Conservation (phyloP, 768 basidiomycete species). For the Cystobasidium onofrii region DNA sequence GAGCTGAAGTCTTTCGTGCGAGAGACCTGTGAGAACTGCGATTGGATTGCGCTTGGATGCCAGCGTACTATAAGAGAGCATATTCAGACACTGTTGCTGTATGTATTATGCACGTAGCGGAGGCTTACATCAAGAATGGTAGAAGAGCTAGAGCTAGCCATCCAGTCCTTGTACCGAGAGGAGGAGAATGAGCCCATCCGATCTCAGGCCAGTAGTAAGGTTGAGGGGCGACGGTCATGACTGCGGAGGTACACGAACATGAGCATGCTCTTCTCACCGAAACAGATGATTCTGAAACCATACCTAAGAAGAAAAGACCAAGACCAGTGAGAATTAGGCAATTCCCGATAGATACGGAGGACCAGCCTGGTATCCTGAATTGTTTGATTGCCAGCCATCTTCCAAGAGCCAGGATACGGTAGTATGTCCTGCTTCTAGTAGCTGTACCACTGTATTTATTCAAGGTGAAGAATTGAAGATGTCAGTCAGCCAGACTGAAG, state of each 20-base stretch:
- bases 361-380: constrained; percentile 13
- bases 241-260: neutral
- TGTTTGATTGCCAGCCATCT: constrained; percentile 1
- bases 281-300: neutral
- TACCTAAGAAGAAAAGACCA: constrained; percentile 20
- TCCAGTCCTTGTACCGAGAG: constrained; percentile 16
- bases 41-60: constrained; percentile 24
- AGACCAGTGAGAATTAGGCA: neutral
- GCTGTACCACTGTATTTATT: neutral
- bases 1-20: constrained; percentile 18
- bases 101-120: no score
- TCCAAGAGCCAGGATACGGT: neutral
- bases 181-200: constrained; percentile 18
- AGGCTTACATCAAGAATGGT: constrained; percentile 10
- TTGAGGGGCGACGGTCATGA: constrained; percentile 16
- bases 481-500: neutral
- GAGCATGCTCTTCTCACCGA: no score
- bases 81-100: no score
- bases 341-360: neutral
- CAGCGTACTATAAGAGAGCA: neutral
- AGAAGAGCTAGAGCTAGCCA: constrained; percentile 18
- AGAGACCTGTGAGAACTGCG: constrained; percentile 2
- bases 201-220: constrained; percentile 24
- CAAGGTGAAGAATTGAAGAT: neutral
- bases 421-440: neutral